phyloP scores from a whole-genome alignment of 139 green algal genomes.

The Tetratostichococcus sp. region DNA sequence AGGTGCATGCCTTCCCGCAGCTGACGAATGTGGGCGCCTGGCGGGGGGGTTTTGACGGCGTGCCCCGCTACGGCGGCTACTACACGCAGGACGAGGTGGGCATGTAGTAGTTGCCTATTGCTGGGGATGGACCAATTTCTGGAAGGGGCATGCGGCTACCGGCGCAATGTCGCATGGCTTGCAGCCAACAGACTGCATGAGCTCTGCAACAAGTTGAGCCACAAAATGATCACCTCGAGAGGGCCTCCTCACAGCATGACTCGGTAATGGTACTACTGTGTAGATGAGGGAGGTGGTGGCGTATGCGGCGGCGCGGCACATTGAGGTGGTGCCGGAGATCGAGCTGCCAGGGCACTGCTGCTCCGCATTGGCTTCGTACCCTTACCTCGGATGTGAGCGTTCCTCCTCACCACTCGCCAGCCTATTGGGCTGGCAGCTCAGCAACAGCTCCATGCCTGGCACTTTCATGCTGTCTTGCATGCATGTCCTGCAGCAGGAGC shows the following conservation, averaged over 20 bases:
- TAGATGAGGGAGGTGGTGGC: constrained; percentile 45
- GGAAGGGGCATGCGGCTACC: too few relatives aligned
- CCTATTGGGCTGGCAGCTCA: too few relatives aligned
- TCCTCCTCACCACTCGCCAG: too few relatives aligned
- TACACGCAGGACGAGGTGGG: constrained; percentile 51
- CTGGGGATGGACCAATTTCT: too few relatives aligned
- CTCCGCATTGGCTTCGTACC: constrained; percentile 58
- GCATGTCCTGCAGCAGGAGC: not conserved
- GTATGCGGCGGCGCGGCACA: constrained; percentile 47
- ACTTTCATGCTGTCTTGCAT: not conserved
- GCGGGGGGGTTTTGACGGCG: constrained; percentile 8
- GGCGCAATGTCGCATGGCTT: too few relatives aligned
- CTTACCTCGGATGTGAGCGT: constrained; percentile 44
- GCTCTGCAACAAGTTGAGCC: too few relatives aligned
- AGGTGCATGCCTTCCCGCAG: constrained; percentile 42
- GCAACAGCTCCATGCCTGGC: not conserved
- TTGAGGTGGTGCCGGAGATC: constrained; percentile 61
- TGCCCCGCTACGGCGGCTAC: constrained; percentile 40
- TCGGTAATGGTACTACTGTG: not conserved
- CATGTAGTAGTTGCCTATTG: too few relatives aligned
- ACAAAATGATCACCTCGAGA: not conserved
- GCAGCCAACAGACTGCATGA: too few relatives aligned
- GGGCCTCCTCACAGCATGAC: not conserved
- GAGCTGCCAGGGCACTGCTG: constrained; percentile 64
- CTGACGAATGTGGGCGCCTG: constrained; percentile 52